Percentiles rank a stretch among this genome's conserved stretches.
Evolutionary conservation across 2,329 filamentous ascomycete species (phyloP).

Genomic region (Penicillium polonicum): DNA sequence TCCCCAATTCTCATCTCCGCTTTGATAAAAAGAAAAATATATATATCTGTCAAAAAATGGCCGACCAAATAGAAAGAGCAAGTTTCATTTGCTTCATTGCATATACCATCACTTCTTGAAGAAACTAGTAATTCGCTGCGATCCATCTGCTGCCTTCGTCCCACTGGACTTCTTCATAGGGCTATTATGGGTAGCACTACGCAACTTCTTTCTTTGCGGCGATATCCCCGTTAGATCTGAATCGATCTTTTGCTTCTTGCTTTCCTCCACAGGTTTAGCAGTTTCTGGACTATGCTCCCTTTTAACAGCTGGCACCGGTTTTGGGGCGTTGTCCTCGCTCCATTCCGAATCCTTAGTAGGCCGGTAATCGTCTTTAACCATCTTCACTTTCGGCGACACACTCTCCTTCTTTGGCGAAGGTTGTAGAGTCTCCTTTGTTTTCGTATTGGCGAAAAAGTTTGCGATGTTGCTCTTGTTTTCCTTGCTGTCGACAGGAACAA

Average conservation of each 20-base stretch:
- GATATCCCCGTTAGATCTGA: constrained; percentile 23
- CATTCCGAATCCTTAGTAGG: background rate
- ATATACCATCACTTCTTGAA: constrained; percentile 40
- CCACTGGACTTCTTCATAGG: constrained; percentile 45
- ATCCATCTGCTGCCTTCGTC: constrained; percentile 49
- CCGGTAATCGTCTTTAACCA: constrained; percentile 15
- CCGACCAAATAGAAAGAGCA: background rate
- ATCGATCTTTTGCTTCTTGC: constrained; percentile 29
- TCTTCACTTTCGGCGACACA: constrained; percentile 36
- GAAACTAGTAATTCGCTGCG: constrained; percentile 53
- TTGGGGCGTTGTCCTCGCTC: constrained; percentile 49
- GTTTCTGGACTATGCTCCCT: constrained; percentile 45
- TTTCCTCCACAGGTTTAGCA: constrained; percentile 15
- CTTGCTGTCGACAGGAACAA: constrained; percentile 77
- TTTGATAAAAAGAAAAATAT: background rate
- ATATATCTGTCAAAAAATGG: background rate
- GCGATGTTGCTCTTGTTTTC: constrained; percentile 92
- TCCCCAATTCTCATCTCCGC: background rate
- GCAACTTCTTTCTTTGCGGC: constrained; percentile 50
- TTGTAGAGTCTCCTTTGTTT: constrained; percentile 30
- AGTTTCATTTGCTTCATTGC: background rate
- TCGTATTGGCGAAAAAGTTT: constrained; percentile 76
- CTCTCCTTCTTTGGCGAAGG: constrained; percentile 24
- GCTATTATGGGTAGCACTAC: constrained; percentile 59
- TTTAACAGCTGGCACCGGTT: constrained; percentile 50